Percentiles rank a stretch among this genome's conserved stretches.
These are phyloP conservation scores for Scedosporium apiospermum DNA, from an alignment of 2,329 filamentous ascomycete species.

Conservation along the genomic window DNA sequence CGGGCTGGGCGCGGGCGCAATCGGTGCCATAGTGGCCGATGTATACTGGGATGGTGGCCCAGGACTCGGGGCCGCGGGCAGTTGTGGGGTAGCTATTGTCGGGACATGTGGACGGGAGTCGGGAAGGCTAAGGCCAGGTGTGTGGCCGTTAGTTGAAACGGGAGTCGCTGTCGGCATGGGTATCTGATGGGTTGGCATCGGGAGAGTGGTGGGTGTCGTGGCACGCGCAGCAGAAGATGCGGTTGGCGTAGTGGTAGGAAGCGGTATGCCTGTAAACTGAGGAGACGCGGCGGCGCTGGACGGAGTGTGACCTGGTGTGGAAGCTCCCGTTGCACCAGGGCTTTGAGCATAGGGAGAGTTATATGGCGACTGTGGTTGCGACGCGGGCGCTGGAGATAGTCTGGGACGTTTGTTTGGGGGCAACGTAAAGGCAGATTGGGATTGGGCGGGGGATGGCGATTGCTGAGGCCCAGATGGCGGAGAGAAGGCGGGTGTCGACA, in stretches of 20 bases:
- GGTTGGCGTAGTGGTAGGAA: background rate
- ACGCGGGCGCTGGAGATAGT: constrained; percentile 58
- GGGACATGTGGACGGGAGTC: constrained; percentile 11
- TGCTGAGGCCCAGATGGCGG: constrained; percentile 39
- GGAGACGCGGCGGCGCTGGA: constrained; percentile 24
- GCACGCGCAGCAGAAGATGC: constrained; percentile 28
- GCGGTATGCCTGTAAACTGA: constrained; percentile 12
- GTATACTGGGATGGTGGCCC: constrained; percentile 12
- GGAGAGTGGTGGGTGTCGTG: constrained; percentile 14
- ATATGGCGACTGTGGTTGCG: constrained; percentile 57
- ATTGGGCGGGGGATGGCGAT: constrained; percentile 50
- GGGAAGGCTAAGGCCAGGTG: constrained; percentile 12
- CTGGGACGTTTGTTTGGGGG: constrained; percentile 67
- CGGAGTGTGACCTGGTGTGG: constrained; percentile 22
- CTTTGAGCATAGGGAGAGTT: constrained; percentile 40
- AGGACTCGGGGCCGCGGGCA: constrained; percentile 7
- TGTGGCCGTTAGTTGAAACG: constrained; percentile 3
- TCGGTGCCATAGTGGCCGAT: constrained; percentile 12
- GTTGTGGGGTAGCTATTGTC: constrained; percentile 10
- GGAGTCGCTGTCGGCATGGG: constrained; percentile 7
- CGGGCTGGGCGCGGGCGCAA: constrained; percentile 7
- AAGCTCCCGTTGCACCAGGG: constrained; percentile 25
- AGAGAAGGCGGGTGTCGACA: constrained; percentile 47
- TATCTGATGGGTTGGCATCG: constrained; percentile 18
- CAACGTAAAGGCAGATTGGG: constrained; percentile 43